phyloP scores from a whole-genome alignment of 768 basidiomycete species.

The Trametes villosa region DNA sequence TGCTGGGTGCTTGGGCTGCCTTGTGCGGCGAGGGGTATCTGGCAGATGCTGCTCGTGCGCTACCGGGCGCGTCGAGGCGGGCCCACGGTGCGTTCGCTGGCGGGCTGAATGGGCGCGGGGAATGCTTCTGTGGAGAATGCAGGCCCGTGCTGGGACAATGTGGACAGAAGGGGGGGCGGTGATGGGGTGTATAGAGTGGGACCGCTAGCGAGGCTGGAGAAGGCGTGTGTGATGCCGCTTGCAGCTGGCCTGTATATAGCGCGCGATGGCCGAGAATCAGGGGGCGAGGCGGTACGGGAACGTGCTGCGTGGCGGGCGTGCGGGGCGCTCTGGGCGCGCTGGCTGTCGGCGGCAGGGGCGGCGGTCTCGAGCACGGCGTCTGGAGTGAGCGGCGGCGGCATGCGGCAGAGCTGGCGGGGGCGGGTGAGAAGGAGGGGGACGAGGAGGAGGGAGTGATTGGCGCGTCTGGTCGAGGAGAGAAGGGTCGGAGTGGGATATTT shows the following conservation, averaged over 20 bases:
- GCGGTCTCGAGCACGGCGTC: neutral
- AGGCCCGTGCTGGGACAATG: too few species aligned
- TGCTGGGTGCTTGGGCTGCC: too few species aligned
- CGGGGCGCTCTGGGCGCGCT: neutral
- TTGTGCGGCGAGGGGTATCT: too few species aligned
- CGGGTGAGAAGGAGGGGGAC: neutral
- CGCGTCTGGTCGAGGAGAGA: neutral
- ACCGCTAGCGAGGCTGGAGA: neutral
- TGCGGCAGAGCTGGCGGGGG: neutral
- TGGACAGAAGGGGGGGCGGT: too few species aligned
- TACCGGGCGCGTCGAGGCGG: too few species aligned
- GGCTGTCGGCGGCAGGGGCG: neutral
- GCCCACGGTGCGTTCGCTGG: too few species aligned
- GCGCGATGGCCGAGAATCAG: conserved; percentile 1
- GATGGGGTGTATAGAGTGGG: neutral
- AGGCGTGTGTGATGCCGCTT: neutral
- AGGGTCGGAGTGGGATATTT: neutral
- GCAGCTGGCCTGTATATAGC: neutral
- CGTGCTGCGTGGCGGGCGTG: too few species aligned
- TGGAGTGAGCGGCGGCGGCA: conserved; percentile 14
- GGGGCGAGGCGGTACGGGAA: conserved; percentile 5
- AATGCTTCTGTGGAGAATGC: too few species aligned
- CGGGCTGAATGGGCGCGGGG: too few species aligned
- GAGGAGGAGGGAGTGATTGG: neutral
- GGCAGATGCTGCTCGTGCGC: too few species aligned